Evolutionary conservation across 1,139 yeast genomes (phyloP).

Genomic region (Magnusiomyces tetraspermus): DNA sequence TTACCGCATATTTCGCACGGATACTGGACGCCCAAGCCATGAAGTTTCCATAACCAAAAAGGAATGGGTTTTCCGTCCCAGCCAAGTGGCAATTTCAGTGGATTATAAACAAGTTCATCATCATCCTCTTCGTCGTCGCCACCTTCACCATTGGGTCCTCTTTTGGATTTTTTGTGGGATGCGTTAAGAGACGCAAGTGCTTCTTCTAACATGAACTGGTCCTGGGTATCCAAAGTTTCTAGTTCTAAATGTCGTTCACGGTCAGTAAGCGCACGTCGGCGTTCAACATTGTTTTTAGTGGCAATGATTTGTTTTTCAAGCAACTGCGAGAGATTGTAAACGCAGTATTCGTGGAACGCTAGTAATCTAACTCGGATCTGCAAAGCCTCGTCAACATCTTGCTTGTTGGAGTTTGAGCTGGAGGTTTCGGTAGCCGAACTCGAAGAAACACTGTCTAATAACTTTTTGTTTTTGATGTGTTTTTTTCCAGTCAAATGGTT

Average conservation of each 20-base stretch:
- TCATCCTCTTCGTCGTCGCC: constrained; percentile 24
- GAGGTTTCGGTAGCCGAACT: background rate
- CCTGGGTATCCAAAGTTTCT: constrained; percentile 34
- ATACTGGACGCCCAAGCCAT: constrained; percentile 69
- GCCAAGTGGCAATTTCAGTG: constrained; percentile 66
- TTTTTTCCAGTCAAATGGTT: constrained; percentile 70
- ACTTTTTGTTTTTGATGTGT: constrained; percentile 46
- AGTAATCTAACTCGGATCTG: constrained; percentile 14
- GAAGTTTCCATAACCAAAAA: constrained; percentile 81
- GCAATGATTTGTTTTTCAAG: constrained; percentile 36
- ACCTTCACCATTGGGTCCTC: constrained; percentile 16
- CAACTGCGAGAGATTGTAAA: constrained; percentile 32
- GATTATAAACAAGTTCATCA: constrained; percentile 26
- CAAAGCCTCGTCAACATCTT: constrained; percentile 8
- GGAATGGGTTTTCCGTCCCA: constrained; percentile 92
- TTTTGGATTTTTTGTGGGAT: background rate
- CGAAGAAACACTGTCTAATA: constrained; percentile 2
- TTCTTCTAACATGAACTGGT: constrained; percentile 13
- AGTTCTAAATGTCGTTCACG: constrained; percentile 56
- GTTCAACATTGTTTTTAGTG: constrained; percentile 55
- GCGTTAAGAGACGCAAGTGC: background rate
- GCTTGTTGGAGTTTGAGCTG: background rate
- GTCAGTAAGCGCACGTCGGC: constrained; percentile 63
- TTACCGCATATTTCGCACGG: constrained; percentile 87
- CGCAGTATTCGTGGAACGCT: constrained; percentile 32